These are phyloP conservation scores for Aspergillus ruber DNA, from an alignment of 2,329 filamentous ascomycete species.

Conservation along the genomic window DNA sequence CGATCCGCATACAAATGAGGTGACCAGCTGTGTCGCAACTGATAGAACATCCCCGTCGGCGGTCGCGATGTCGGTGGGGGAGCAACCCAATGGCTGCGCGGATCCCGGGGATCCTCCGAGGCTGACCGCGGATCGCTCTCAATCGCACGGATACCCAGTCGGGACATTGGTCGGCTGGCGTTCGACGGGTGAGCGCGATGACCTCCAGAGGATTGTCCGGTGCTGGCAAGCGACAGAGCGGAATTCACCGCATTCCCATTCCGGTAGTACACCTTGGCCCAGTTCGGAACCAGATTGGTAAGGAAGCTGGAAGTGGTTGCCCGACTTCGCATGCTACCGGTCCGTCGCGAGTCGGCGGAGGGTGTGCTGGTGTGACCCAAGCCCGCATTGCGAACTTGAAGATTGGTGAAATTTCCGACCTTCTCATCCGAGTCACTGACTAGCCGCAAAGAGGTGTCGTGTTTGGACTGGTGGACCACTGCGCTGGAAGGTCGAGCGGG, in stretches of 20 bases:
- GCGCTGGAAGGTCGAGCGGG: slow-evolving; percentile 18
- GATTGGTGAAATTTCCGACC: slow-evolving; percentile 30
- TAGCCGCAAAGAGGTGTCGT: slow-evolving; percentile 28
- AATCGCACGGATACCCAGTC: slow-evolving; percentile 13
- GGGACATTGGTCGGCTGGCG: slow-evolving; percentile 22
- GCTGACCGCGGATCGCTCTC: slow-evolving; percentile 7
- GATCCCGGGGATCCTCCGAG: slow-evolving; percentile 30
- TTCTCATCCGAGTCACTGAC: slow-evolving; percentile 29
- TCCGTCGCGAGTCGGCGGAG: slow-evolving; percentile 34
- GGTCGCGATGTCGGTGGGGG: slow-evolving; percentile 20
- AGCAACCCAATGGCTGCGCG: slow-evolving; percentile 38
- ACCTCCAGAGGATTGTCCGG: slow-evolving; percentile 22
- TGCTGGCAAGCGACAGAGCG: slow-evolving; percentile 35
- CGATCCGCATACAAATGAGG: slow-evolving; percentile 63
- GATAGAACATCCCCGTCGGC: slow-evolving; percentile 27
- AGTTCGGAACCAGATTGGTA: slow-evolving; percentile 40
- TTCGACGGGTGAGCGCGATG: slow-evolving; percentile 24
- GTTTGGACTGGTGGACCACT: slow-evolving; percentile 15
- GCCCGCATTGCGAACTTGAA: slow-evolving; percentile 26
- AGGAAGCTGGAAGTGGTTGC: slow-evolving; percentile 42
- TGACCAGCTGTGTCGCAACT: slow-evolving; percentile 61
- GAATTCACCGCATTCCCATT: slow-evolving; percentile 50
- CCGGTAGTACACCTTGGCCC: slow-evolving; percentile 62
- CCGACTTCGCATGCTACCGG: slow-evolving; percentile 31
- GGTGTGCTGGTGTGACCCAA: slow-evolving; percentile 33